Evolutionary conservation across 371 early-diverging fungal genomes (phyloP).

Genomic region (Mucor lusitanicus): DNA sequence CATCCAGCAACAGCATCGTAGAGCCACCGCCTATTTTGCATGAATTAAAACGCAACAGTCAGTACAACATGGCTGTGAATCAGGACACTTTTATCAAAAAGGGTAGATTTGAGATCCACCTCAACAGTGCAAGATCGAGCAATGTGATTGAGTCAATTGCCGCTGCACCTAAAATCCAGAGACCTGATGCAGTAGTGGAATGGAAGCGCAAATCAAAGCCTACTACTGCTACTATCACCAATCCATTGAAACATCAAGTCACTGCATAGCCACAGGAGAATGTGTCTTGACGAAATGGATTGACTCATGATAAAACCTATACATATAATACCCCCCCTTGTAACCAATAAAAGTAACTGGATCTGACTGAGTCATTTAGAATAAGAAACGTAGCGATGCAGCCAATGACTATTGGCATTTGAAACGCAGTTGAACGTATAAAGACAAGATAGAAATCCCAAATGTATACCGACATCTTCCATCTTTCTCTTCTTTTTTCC

Average conservation of each 20-base stretch:
- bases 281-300: background rate
- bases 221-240: background rate
- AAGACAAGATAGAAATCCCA: background rate
- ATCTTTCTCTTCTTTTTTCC: background rate
- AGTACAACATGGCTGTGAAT: background rate
- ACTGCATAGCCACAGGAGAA: background rate
- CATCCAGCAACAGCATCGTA: background rate
- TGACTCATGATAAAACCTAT: background rate
- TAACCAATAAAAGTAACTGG: conserved; percentile 19
- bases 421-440: background rate
- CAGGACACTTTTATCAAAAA: conserved; percentile 25
- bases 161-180: conserved; percentile 1
- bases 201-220: conserved; percentile 25
- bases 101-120: conserved; percentile 43
- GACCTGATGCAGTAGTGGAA: conserved; percentile 14
- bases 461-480: background rate
- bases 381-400: background rate
- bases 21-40: conserved; percentile 25
- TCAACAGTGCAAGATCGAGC: background rate
- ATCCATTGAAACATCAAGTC: conserved; percentile 4
- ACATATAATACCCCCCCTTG: background rate
- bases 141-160: background rate
- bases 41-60: conserved; percentile 17
- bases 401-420: background rate
- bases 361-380: conserved; percentile 27